Conservation (phyloP, 179 eudicot species). For the Actinidia chinensis region DNA sequence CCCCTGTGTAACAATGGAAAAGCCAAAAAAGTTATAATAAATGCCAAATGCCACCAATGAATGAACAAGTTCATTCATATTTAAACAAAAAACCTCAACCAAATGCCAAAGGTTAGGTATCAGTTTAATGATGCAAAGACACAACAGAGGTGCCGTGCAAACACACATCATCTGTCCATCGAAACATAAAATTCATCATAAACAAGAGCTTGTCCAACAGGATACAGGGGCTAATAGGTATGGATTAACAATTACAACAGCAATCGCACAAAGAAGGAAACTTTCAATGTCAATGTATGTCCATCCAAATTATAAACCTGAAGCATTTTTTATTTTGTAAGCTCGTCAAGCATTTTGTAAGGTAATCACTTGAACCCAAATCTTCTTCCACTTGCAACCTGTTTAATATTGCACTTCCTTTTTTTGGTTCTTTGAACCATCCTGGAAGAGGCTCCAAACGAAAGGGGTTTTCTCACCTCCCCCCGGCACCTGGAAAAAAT, state of each 20-base stretch:
- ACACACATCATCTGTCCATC: conserved; percentile 65
- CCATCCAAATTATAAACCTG: conserved; percentile 65
- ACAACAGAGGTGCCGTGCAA: conserved; percentile 62
- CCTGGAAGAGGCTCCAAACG: conserved; percentile 86
- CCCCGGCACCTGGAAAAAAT: conserved; percentile 71
- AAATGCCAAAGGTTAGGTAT: conserved; percentile 62
- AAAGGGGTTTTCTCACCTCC: conserved; percentile 98
- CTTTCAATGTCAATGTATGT: background rate
- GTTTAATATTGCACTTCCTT: conserved; percentile 98
- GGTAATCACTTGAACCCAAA: conserved; percentile 97
- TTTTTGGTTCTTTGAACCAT: conserved; percentile 87
- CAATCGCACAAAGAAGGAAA: background rate
- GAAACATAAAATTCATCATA: conserved; percentile 64
- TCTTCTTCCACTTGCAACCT: conserved; percentile 99
- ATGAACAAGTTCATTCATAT: conserved; percentile 18
- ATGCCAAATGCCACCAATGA: conserved; percentile 20
- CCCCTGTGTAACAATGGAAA: conserved; percentile 54
- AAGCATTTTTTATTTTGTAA: conserved; percentile 99
- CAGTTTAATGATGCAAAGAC: conserved; percentile 76
- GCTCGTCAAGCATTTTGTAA: conserved; percentile 97
- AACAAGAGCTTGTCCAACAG: conserved; percentile 62
- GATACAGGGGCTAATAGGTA: conserved; percentile 38
- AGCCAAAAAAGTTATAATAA: no score
- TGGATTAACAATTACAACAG: conserved; percentile 17
- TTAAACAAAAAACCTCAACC: conserved; percentile 57